Base-by-base conservation (phyloP, 1,284 basidiomycete species). In the Ganoderma leucocontextum region DNA sequence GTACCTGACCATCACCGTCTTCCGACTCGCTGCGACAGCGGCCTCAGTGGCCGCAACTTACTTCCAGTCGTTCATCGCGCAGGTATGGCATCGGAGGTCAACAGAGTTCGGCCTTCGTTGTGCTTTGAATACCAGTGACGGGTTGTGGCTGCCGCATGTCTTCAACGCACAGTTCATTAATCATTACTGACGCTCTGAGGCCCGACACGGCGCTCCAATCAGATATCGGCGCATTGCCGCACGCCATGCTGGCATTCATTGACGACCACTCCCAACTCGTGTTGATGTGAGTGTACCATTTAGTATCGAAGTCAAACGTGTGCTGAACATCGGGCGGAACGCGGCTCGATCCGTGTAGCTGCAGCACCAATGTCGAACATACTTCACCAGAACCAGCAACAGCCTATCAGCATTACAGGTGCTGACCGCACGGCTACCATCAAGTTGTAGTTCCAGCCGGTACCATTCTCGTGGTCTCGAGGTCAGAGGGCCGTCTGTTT, bases 131-230 rank as follows among this genome's bases (percentile, higher is more conserved):
- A 47, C 35, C 58, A 41, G 57, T 36, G 15, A 22, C 22, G 36
- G 53, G 36, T 63, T 47, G 38, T 55, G 59, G 67, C 59, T 13
- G 58, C 59, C 63, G 29, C 67, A 63, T 22, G 59, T 49, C 35
- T 60, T n/a, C 66, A 68, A 64, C 62, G 66, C 58, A 29, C 39
- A 5, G n/a, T 62, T 62, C 60, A 62, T 60, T 29, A 1, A 29
- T 29, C 29, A 64, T 59, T 57, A 36, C 35, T 57, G 55, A 13
- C 29, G 52, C 52, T 53, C 29, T 9, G 35, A 35, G 29, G 29
- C 25, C 33, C 55, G 35, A 36, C 55, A 36, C 49, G 62, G 62
- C 39, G 36, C 62, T 42, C n/a, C 41, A 38, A 66, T 66, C 60
- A 47, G 60, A 62, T 66, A 59, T 59, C 58, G 58, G 58, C 58